Evolutionary conservation across 2,329 filamentous ascomycete species (phyloP).

Genomic region (Trichoderma afroharzianum): DNA sequence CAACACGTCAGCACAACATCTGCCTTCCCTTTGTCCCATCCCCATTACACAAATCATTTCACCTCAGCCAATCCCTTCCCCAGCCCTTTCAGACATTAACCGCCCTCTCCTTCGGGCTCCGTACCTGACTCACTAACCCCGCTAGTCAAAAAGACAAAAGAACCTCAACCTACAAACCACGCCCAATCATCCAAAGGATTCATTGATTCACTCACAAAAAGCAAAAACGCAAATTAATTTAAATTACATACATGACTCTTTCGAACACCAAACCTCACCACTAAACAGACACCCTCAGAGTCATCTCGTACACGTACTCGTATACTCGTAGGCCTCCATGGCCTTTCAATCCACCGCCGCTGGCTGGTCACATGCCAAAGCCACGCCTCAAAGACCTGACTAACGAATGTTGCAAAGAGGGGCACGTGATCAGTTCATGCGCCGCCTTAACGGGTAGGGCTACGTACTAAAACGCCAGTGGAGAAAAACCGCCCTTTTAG

Average conservation of each 20-base stretch:
- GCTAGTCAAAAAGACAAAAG: background rate
- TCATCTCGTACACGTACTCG: background rate
- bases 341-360: background rate
- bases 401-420: background rate
- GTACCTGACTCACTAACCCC: background rate
- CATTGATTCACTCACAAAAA: background rate
- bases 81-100: background rate
- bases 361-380: background rate
- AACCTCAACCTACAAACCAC: background rate
- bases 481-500: background rate
- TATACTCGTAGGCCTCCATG: background rate
- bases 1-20: background rate
- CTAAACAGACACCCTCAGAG: background rate
- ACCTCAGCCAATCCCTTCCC: background rate
- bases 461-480: background rate
- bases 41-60: background rate
- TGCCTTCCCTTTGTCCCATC: background rate
- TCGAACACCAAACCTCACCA: background rate
- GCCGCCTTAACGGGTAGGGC: background rate
- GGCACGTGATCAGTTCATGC: background rate
- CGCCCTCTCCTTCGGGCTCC: background rate
- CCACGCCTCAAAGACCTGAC: background rate
- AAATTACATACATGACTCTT: background rate
- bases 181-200: background rate
- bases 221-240: background rate